phyloP scores from a whole-genome alignment of 176 grass and related monocot species.

The bread wheat (Triticum aestivum) region IWGSC_CS_RefSeq_v2.1 NC_057798.1:183157415-183157914 shows the following conservation, averaged over 20 bases:
- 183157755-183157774: neutral
- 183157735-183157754: neutral
- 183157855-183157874: neutral
- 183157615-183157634: constrained; percentile 17
- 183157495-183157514: constrained; percentile 7
- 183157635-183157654: constrained; percentile 41
- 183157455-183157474: constrained; percentile 36
- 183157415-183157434: neutral
- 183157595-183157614: constrained; percentile 2
- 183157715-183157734: constrained; percentile 18
- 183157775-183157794: neutral
- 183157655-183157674: constrained; percentile 16
- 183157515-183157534: neutral
- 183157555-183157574: neutral
- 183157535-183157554: neutral
- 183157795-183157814: neutral
- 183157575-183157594: neutral
- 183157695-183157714: neutral
- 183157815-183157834: neutral
- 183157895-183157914: constrained; percentile 16
- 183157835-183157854: neutral
- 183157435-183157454: constrained; percentile 12
- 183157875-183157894: neutral
- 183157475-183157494: constrained; percentile 5
- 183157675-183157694: constrained; percentile 16